These are phyloP conservation scores for Penicillium sp. DNA, from an alignment of 2,329 filamentous ascomycete species.

Conservation along the genomic window DNA sequence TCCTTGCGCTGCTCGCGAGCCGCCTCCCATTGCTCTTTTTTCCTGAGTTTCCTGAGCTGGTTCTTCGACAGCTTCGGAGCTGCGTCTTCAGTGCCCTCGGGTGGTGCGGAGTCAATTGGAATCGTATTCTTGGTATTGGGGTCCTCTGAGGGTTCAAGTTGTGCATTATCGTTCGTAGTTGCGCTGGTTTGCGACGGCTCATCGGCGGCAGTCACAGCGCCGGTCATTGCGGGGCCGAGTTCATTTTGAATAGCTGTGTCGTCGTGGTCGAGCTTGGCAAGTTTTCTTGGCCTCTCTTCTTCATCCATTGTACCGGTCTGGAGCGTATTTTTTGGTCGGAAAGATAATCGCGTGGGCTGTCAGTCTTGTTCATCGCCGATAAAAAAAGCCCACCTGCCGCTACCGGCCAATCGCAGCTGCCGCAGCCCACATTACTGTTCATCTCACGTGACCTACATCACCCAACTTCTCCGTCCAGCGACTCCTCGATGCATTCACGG, in stretches of 20 bases:
- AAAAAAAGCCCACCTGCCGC: constrained; percentile 19
- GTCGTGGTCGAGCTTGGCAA: constrained; percentile 54
- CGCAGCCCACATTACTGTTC: constrained; percentile 36
- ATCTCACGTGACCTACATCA: constrained; percentile 33
- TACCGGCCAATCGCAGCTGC: constrained; percentile 31
- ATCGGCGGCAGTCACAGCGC: constrained; percentile 24
- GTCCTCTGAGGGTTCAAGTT: constrained; percentile 6
- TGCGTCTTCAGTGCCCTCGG: constrained; percentile 3
- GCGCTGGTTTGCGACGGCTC: constrained; percentile 13
- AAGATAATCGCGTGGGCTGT: constrained; percentile 13
- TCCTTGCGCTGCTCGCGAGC: constrained; percentile 61
- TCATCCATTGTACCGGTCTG: constrained; percentile 49
- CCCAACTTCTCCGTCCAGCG: constrained; percentile 32
- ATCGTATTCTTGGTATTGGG: constrained; percentile 3
- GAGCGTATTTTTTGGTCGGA: not conserved
- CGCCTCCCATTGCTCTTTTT: constrained; percentile 74
- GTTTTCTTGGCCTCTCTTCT: constrained; percentile 58
- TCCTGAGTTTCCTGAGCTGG: constrained; percentile 76
- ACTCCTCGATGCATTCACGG: constrained; percentile 23
- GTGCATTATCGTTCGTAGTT: constrained; percentile 13
- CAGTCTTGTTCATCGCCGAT: constrained; percentile 20
- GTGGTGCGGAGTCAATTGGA: not conserved
- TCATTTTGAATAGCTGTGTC: constrained; percentile 23
- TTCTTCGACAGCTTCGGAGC: constrained; percentile 71
- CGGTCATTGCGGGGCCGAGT: constrained; percentile 35